Base-by-base conservation (phyloP, 495 filamentous ascomycete genomes). In the Penicillium mononematosum region DNA sequence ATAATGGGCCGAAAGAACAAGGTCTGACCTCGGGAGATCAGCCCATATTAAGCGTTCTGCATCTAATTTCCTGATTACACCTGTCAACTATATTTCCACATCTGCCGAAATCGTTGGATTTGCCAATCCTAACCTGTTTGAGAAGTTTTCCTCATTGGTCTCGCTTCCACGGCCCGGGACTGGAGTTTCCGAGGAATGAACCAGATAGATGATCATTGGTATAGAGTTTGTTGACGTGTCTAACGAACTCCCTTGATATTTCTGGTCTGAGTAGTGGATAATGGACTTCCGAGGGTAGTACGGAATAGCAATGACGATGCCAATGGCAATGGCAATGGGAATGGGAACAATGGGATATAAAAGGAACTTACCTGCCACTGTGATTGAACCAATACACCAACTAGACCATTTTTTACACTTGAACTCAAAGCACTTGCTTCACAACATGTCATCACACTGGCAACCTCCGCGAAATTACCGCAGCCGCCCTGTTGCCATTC, bases 401-500 rank as follows among this genome's bases (percentile, higher is more conserved):
- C 17, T 19, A 20, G 7, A 17, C n/a, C n/a, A 2, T 9, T 3
- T 5, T 39, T 39, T n/a, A 39, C 16, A 39, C 36, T 39, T 39
- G 2, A n/a, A 38, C 34, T 34, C 29, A 22, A 24, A 32, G 31
- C 9, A 19, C 17, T 29, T 44, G 8, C 11, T 45, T 27, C 36
- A 29, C 25, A 45, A 39, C 3, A 64, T 64, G 61, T 22, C 19
- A 31, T 25, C 51, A 27, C 12, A 16, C 11, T 77, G 70, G 70
- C 48, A 62, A 45, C 70, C 73, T 49, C 72, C 75, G 5, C 45
- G 54, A 5, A 45, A 71, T 34, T 75, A 72, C 59, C 53, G 61
- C n/a, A 63, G 52, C 9, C 72, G 73, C 3, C 76, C 75, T 5
- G 74, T 81, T 20, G 61, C 60, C 22, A 59, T 81, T 38, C 62